Evolutionary conservation across 2,329 filamentous ascomycete genomes (phyloP).

Genomic region (Phaeosphaeriaceae sp.): DNA sequence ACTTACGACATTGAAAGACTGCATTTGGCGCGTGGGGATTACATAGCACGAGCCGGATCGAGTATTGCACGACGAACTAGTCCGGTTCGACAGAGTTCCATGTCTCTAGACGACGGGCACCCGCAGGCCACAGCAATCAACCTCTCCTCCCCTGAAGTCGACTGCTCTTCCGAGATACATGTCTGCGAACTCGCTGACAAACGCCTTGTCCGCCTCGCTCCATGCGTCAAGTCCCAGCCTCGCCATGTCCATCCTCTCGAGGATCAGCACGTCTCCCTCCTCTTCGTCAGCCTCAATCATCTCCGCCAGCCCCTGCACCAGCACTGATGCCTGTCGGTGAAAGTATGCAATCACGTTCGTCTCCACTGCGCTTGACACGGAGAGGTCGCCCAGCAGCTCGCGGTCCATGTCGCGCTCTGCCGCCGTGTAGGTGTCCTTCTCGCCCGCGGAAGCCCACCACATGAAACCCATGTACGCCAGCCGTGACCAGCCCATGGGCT

Average conservation of each 20-base stretch:
- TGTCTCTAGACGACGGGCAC: slow-evolving; percentile 53
- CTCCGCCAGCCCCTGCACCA: slow-evolving; percentile 69
- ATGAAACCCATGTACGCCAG: slow-evolving; percentile 84
- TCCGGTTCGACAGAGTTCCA: background rate
- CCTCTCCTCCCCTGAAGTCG: slow-evolving; percentile 71
- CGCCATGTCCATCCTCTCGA: slow-evolving; percentile 71
- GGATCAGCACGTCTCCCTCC: slow-evolving; percentile 52
- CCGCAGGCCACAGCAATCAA: slow-evolving; percentile 77
- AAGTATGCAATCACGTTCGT: slow-evolving; percentile 82
- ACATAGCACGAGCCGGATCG: background rate
- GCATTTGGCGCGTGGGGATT: background rate
- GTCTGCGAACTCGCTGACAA: slow-evolving; percentile 68
- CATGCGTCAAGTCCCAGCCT: slow-evolving; percentile 81
- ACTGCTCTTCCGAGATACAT: slow-evolving; percentile 73
- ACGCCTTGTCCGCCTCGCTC: slow-evolving; percentile 74
- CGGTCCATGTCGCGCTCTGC: slow-evolving; percentile 63
- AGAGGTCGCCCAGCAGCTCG: slow-evolving; percentile 53
- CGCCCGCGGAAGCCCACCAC: slow-evolving; percentile 89
- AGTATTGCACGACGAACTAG: background rate
- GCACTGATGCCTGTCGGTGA: slow-evolving; percentile 74
- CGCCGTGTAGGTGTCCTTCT: slow-evolving; percentile 66
- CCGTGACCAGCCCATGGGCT: slow-evolving; percentile 70
- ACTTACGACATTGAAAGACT: slow-evolving; percentile 1
- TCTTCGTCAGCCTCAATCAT: slow-evolving; percentile 51
- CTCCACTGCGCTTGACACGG: slow-evolving; percentile 62